Conservation (phyloP, 164 flowering plant genomes). For the Piper longum region DNA sequence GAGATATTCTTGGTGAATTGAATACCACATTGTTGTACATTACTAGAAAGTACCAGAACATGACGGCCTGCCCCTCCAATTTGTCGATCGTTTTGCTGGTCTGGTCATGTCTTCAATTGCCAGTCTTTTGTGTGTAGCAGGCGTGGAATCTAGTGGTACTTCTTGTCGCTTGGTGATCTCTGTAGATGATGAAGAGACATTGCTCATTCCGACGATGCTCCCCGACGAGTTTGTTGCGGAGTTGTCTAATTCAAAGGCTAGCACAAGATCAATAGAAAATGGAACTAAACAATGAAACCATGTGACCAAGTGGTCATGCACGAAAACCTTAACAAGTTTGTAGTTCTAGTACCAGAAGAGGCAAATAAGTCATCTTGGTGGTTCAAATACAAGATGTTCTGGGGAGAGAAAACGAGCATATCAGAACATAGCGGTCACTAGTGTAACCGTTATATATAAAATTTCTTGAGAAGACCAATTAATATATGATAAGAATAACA, state of each 20-base stretch:
- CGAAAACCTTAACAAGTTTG: too few species aligned
- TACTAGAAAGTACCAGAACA: background rate
- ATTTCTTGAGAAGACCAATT: too few species aligned
- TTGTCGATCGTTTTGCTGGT: background rate
- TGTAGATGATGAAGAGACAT: background rate
- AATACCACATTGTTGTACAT: background rate
- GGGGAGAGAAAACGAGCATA: background rate
- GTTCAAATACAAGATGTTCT: slow-evolving; percentile 8
- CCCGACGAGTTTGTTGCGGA: slow-evolving; percentile 2
- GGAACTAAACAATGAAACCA: too few species aligned
- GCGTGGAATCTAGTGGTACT: slow-evolving; percentile 1
- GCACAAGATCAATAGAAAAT: background rate
- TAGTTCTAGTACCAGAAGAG: background rate
- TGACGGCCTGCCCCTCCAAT: background rate
- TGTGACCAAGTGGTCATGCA: too few species aligned
- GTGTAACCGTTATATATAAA: too few species aligned
- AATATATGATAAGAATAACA: background rate
- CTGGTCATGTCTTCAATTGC: background rate
- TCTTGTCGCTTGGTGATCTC: background rate
- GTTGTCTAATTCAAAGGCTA: slow-evolving; percentile 2
- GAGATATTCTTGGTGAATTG: background rate
- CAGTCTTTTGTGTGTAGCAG: slow-evolving; percentile 5
- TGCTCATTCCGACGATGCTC: background rate
- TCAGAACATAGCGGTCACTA: too few species aligned
- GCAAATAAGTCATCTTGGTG: slow-evolving; percentile 5